Evolutionary conservation across 495 filamentous ascomycete genomes (phyloP).

Genomic region (Neurospora intermedia): DNA sequence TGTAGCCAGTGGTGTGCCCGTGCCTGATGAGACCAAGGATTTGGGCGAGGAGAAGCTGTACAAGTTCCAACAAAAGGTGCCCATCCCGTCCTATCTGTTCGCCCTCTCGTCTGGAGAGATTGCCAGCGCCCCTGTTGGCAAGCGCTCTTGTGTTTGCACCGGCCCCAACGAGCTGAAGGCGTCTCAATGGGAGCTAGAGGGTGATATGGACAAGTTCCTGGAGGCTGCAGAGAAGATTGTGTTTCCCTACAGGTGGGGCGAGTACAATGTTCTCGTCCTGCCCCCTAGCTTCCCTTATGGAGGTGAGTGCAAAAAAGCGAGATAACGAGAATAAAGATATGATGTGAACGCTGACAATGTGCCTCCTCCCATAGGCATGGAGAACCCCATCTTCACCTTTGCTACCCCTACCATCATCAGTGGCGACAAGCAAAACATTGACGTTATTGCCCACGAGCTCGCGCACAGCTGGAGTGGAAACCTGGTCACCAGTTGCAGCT

Average conservation of each 20-base stretch:
- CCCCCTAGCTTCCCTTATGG: slow-evolving; percentile 84
- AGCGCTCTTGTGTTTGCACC: slow-evolving; percentile 70
- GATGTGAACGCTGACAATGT: slow-evolving; percentile 2
- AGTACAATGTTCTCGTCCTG: slow-evolving; percentile 87
- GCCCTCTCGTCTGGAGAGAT: slow-evolving; percentile 88
- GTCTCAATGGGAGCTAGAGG: slow-evolving; percentile 83
- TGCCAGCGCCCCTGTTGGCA: slow-evolving; percentile 70
- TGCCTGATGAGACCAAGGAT: slow-evolving; percentile 34
- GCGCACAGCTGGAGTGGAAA: slow-evolving; percentile 91
- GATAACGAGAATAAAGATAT: background rate
- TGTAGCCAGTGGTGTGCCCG: slow-evolving; percentile 73
- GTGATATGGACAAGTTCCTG: slow-evolving; percentile 83
- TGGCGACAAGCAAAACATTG: slow-evolving; percentile 86
- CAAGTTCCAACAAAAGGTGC: slow-evolving; percentile 76
- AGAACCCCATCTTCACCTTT: slow-evolving; percentile 90
- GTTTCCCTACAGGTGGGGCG: slow-evolving; percentile 82
- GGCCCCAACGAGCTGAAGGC: slow-evolving; percentile 75
- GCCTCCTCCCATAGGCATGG: slow-evolving; percentile 53
- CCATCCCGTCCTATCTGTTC: slow-evolving; percentile 90
- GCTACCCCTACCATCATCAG: slow-evolving; percentile 87
- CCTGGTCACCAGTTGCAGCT: slow-evolving; percentile 76
- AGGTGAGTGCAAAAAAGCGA: slow-evolving; percentile 16
- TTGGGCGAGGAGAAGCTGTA: slow-evolving; percentile 51
- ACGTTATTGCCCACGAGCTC: slow-evolving; percentile 94
- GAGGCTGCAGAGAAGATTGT: slow-evolving; percentile 79